These are phyloP conservation scores for Ustilago curta DNA, from an alignment of 1,284 basidiomycete species.

Conservation along the genomic window DNA sequence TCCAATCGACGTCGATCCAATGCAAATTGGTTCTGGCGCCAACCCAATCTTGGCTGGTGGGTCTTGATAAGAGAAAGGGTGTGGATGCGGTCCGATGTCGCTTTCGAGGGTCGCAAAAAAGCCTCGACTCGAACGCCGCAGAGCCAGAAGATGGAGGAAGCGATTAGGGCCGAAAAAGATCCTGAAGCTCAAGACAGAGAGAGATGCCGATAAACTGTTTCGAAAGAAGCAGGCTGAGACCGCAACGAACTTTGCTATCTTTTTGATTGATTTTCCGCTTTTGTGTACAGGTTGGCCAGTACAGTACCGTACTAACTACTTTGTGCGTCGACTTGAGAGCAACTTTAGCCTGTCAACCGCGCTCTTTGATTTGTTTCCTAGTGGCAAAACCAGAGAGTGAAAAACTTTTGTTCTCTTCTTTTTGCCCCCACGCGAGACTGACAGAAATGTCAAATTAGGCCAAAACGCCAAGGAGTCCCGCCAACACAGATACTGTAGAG, in stretches of 20 bases:
- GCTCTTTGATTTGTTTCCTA: constrained; percentile 14
- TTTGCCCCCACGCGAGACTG: not conserved
- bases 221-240: not conserved
- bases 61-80: too few species aligned
- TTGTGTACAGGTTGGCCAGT: too few species aligned
- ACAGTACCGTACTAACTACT: too few species aligned
- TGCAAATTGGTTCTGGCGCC: too few species aligned
- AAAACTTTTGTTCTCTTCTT: too few species aligned
- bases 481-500: not conserved
- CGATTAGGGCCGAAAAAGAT: constrained; percentile 17
- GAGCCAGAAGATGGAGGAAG: not conserved
- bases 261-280: not conserved
- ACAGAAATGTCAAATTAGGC: constrained; percentile 2
- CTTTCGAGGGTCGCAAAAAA: not conserved
- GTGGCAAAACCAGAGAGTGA: too few species aligned
- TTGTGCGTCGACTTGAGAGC: not conserved
- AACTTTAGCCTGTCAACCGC: constrained; percentile 8
- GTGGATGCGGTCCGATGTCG: too few species aligned
- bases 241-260: constrained; percentile 14
- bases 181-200: not conserved
- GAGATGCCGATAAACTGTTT: not conserved
- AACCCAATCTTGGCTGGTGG: too few species aligned
- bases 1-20: too few species aligned
- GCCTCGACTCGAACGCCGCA: too few species aligned
- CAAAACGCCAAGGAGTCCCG: constrained; percentile 1